Evolutionary conservation across 2,329 filamentous ascomycete genomes (phyloP), one percentile per base, ranked within the genome.

Genomic region (Ophiostoma pallidulum): DNA sequence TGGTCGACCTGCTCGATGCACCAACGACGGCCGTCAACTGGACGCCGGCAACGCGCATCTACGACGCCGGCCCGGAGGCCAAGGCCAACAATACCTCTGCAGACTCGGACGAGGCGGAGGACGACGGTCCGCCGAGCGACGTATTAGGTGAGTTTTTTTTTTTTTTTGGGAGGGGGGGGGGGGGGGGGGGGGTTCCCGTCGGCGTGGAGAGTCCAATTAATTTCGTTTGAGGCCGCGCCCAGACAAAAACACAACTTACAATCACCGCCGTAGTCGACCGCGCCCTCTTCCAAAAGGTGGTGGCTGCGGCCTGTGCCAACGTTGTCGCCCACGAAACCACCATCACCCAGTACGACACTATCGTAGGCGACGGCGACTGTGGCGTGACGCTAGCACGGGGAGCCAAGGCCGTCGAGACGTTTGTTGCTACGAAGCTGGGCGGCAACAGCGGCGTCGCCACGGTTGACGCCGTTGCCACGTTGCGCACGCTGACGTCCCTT

Each of bases 301-400:
- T 47, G n/a, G 20, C 19, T 10, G 22, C 32, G 14, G 42, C 42
- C 2, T 45, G 33, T 14, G 19, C 24, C 10, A 29, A 24, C 7
- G 32, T 36, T 19, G 20, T 46, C 7, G 71, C 69, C 0, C 81
- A 73, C 1, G 84, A 88, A 60, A 79, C 82, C 1, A 80, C 85
- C 44, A 72, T 88, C 44, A 88, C 84, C 0, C 73, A 68, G 40
- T 87, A 78, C 57, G 84, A 88, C 58, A 91, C 86, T 0, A 78
- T 92, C 12, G 86, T 94, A 22, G 88, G 89, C 32, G 89, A 95
- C 59, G 89, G 89, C 39, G 89, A 95, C 64, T 94, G 89, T 58
- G 45, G 45, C 16, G 45, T 42, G 40, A 42, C 40, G 28, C 40
- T 42, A 4, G 40, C 40, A 8, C 40, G 40, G 7, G 40, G 40